These are phyloP conservation scores for Epichloe gansuensis DNA, from an alignment of 2,329 filamentous ascomycete species.

Conservation along the genomic window DNA sequence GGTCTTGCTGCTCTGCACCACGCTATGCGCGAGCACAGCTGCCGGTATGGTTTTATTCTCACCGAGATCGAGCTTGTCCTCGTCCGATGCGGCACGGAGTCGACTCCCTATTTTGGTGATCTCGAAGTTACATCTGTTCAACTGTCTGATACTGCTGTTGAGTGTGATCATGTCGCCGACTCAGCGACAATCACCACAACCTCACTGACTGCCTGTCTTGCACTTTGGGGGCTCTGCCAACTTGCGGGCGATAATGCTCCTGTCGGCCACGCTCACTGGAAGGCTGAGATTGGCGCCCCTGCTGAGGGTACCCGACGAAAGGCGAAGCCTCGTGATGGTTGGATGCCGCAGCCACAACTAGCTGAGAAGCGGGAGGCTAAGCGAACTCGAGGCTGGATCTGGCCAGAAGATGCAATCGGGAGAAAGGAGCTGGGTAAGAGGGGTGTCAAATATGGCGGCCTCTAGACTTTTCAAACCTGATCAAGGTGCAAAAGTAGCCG, in stretches of 20 bases:
- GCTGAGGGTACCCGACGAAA: conserved; percentile 60
- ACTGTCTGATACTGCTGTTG: conserved; percentile 31
- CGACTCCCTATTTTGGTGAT: conserved; percentile 74
- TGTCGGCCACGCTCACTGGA: conserved; percentile 47
- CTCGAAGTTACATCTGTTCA: conserved; percentile 59
- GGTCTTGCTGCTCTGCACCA: conserved; percentile 77
- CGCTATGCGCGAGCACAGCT: conserved; percentile 85
- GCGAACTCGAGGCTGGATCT: conserved; percentile 59
- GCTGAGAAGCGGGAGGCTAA: conserved; percentile 68
- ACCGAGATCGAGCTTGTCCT: conserved; percentile 91
- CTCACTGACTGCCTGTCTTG: conserved; percentile 56
- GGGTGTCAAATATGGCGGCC: conserved; percentile 42
- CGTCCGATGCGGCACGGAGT: conserved; percentile 63
- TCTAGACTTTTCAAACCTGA: not conserved
- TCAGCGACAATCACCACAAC: conserved; percentile 24
- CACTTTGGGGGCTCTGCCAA: conserved; percentile 67
- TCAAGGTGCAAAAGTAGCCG: not conserved
- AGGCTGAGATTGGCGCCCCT: conserved; percentile 60
- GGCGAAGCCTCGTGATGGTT: conserved; percentile 54
- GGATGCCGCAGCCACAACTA: conserved; percentile 63
- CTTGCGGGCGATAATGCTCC: conserved; percentile 47
- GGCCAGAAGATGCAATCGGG: conserved; percentile 60
- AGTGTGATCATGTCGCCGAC: conserved; percentile 20
- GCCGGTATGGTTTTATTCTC: conserved; percentile 90
- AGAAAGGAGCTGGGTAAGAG: conserved; percentile 59